Conservation (phyloP, 148 eudicot species). For the Gaultheria prostrata region DNA sequence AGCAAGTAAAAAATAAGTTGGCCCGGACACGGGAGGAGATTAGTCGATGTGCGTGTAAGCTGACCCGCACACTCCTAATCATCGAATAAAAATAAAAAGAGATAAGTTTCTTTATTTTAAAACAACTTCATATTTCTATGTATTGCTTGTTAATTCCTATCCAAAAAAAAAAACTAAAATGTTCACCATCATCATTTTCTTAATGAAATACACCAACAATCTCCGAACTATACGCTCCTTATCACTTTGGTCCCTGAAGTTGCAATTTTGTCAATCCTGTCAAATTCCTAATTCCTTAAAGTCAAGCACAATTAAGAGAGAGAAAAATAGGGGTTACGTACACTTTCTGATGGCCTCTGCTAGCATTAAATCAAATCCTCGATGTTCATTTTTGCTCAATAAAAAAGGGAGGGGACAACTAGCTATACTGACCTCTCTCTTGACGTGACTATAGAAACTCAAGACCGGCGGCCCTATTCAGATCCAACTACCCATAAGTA, state of each 20-base stretch:
- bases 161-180: too few species aligned
- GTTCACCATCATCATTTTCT: background rate
- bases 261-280: background rate
- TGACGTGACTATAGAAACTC: background rate
- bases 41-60: too few species aligned
- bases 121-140: background rate
- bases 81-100: too few species aligned
- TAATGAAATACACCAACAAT: background rate
- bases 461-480: background rate
- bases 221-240: background rate
- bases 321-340: background rate
- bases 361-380: background rate
- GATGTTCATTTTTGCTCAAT: background rate
- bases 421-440: background rate
- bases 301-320: background rate
- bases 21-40: too few species aligned
- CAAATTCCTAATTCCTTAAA: background rate
- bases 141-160: background rate
- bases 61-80: too few species aligned
- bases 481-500: background rate
- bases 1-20: too few species aligned
- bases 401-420: background rate
- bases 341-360: background rate
- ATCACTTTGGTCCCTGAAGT: background rate
- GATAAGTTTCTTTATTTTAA: background rate